Conservation (phyloP, 768 basidiomycete genomes). For the Boletus bicolor region DNA sequence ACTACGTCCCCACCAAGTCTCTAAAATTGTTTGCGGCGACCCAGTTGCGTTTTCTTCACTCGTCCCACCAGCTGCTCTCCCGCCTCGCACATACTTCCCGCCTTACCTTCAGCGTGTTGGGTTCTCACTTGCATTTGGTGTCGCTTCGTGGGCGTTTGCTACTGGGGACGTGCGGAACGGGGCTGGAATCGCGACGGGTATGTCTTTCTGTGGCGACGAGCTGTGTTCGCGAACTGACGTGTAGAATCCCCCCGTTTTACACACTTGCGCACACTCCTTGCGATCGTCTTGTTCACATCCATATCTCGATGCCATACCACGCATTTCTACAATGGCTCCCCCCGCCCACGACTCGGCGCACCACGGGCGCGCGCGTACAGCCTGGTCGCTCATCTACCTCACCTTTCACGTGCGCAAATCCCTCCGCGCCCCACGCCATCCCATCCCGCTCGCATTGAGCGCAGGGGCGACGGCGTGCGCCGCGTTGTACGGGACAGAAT, state of each 20-base stretch:
- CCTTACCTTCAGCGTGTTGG: conserved; percentile 43
- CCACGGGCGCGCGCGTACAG: conserved; percentile 17
- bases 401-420: conserved; percentile 38
- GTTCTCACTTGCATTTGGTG: conserved; percentile 42
- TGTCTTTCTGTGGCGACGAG: background rate
- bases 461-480: conserved; percentile 30
- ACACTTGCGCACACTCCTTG: background rate
- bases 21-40: background rate
- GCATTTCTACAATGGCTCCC: background rate
- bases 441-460: conserved; percentile 34
- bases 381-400: conserved; percentile 47
- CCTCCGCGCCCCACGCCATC: conserved; percentile 29
- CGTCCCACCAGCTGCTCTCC: conserved; percentile 34
- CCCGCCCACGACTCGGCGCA: background rate
- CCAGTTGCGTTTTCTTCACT: conserved; percentile 38
- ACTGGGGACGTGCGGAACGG: conserved; percentile 43
- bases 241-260: background rate
- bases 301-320: background rate
- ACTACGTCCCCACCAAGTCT: background rate
- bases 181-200: conserved; percentile 39
- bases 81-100: conserved; percentile 32
- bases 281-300: background rate
- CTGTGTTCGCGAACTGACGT: background rate
- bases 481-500: conserved; percentile 28
- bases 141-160: conserved; percentile 42